A percentile compares a stretch with the other conserved stretches of the same genome.
Conservation (phyloP, 495 filamentous ascomycete genomes). For the Neurospora tetrasperma region DNA sequence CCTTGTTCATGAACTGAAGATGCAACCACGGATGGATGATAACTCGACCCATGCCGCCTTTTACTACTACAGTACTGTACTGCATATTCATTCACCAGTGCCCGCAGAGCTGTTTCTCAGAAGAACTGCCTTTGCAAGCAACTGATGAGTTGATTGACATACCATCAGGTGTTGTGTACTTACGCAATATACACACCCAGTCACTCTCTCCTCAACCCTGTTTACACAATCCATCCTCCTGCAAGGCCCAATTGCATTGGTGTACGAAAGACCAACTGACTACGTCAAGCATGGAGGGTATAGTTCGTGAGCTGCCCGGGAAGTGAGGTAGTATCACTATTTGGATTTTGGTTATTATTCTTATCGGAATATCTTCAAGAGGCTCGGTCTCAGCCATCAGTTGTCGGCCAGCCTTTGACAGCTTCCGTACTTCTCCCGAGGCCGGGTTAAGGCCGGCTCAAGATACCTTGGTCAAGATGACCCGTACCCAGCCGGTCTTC, state of each 20-base stretch:
- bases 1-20: not conserved
- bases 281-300: not conserved
- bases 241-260: not conserved
- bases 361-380: not conserved
- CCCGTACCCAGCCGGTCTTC: not conserved
- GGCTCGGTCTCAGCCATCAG: not conserved
- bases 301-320: not conserved
- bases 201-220: not conserved
- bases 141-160: not conserved
- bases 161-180: not conserved
- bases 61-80: not conserved
- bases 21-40: not conserved
- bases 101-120: not conserved
- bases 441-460: not conserved
- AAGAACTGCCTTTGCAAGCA: not conserved
- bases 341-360: not conserved
- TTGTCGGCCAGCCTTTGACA: not conserved
- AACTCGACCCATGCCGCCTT: conserved; percentile 1
- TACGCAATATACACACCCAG: not conserved
- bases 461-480: not conserved
- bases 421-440: not conserved
- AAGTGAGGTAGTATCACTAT: not conserved
- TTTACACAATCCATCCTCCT: not conserved
- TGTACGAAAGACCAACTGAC: not conserved
- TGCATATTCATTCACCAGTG: not conserved